phyloP scores from a whole-genome alignment of 495 filamentous ascomycete species.

The Staphylotrichum tortipilum region DNA sequence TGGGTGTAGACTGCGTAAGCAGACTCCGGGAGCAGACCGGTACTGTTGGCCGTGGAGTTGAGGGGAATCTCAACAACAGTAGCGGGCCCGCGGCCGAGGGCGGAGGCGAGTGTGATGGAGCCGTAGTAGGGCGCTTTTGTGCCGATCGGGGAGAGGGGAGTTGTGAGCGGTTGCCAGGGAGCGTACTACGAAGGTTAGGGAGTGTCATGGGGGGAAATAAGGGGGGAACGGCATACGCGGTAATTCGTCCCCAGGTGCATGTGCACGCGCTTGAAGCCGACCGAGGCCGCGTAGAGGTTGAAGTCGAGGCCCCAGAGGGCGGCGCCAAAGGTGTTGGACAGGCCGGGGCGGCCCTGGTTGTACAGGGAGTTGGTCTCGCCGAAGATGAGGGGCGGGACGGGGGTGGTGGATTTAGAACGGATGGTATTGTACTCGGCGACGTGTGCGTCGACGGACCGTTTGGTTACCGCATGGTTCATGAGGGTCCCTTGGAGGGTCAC shows the following conservation, averaged over 20 bases:
- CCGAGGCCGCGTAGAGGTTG: conserved; percentile 49
- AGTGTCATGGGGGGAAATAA: background rate
- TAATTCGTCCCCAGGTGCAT: conserved; percentile 62
- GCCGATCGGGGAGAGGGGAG: conserved; percentile 42
- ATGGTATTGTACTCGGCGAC: conserved; percentile 37
- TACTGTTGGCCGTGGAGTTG: conserved; percentile 10
- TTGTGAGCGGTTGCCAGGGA: conserved; percentile 52
- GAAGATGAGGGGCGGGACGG: conserved; percentile 48
- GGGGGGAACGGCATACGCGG: conserved; percentile 24
- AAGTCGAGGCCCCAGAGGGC: conserved; percentile 64
- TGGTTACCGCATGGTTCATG: conserved; percentile 56
- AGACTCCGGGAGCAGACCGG: conserved; percentile 32
- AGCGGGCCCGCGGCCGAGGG: conserved; percentile 35
- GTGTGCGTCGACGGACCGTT: conserved; percentile 41
- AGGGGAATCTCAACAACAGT: conserved; percentile 39
- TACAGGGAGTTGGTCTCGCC: conserved; percentile 60
- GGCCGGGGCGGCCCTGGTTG: conserved; percentile 52
- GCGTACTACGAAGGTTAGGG: conserved; percentile 8
- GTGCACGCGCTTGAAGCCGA: conserved; percentile 50
- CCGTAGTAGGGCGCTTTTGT: conserved; percentile 64
- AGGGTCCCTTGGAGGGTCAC: conserved; percentile 57
- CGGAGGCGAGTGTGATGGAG: conserved; percentile 50
- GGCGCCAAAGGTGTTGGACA: conserved; percentile 63
- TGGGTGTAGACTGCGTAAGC: conserved; percentile 52
- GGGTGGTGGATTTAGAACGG: conserved; percentile 20